phyloP scores from a whole-genome alignment of 345 rosid species.

The Pseudoturritis turrita region DNA sequence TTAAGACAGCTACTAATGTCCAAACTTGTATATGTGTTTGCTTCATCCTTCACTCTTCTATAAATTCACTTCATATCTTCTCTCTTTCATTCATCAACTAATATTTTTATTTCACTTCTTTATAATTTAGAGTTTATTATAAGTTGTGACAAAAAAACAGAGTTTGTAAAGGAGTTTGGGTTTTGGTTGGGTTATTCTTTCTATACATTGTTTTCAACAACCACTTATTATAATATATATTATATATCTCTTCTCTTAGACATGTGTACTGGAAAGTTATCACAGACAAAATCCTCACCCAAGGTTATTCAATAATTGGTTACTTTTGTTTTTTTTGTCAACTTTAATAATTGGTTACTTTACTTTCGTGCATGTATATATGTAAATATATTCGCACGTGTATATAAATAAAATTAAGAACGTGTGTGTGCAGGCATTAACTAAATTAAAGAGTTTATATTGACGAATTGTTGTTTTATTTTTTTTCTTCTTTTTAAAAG shows the following conservation, averaged over 20 bases:
- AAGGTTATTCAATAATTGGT: constrained; percentile 41
- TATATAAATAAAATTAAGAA: too few relatives aligned
- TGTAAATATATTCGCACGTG: background rate
- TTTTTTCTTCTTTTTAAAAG: constrained; percentile 22
- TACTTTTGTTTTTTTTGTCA: background rate
- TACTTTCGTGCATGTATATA: background rate
- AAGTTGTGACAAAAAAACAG: constrained; percentile 6
- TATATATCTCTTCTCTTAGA: background rate
- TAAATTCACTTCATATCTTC: constrained; percentile 39
- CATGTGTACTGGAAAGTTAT: constrained; percentile 59
- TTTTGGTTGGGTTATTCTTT: constrained; percentile 7
- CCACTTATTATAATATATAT: background rate
- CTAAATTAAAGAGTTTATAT: background rate
- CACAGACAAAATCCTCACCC: constrained; percentile 53
- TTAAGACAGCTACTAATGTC: constrained; percentile 59
- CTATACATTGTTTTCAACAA: background rate
- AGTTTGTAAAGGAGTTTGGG: background rate
- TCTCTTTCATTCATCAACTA: constrained; percentile 10
- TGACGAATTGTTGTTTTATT: constrained; percentile 1
- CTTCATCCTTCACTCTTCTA: constrained; percentile 27
- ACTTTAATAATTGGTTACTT: constrained; percentile 17
- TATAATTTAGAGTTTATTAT: constrained; percentile 14
- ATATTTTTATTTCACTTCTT: constrained; percentile 11
- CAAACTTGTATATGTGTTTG: constrained; percentile 41
- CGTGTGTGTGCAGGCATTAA: background rate